Conservation (phyloP, 2,329 filamentous ascomycete species). For the Chaetomium sp. region DNA sequence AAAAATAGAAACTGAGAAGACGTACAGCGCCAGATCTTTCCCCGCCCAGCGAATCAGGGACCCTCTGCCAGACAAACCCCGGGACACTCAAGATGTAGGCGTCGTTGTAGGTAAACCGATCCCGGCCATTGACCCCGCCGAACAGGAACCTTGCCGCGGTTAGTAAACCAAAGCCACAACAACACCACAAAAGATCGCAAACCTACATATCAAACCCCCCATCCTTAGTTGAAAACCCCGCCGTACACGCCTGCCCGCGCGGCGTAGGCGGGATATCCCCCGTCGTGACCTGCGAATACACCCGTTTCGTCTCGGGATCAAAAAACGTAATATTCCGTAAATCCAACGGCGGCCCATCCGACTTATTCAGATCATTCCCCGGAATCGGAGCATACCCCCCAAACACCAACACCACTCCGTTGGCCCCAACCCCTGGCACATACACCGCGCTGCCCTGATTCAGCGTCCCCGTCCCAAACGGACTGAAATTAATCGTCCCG, state of each 20-base stretch:
- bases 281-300: constrained; percentile 10
- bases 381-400: constrained; percentile 6
- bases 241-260: constrained; percentile 9
- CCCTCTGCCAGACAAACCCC: constrained; percentile 19
- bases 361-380: not conserved
- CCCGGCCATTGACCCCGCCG: constrained; percentile 8
- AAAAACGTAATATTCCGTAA: constrained; percentile 17
- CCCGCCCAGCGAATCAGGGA: constrained; percentile 6
- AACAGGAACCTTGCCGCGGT: constrained; percentile 9
- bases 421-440: constrained; percentile 9
- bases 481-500: constrained; percentile 13
- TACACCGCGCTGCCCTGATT: constrained; percentile 4
- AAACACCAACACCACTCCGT: constrained; percentile 13
- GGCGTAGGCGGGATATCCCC: constrained; percentile 8
- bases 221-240: constrained; percentile 4
- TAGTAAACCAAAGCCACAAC: not conserved
- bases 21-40: not conserved
- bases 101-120: constrained; percentile 9
- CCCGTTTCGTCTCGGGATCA: constrained; percentile 13
- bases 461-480: constrained; percentile 1
- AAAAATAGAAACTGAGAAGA: not conserved
- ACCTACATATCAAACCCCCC: constrained; percentile 19
- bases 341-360: not conserved
- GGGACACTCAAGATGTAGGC: constrained; percentile 19
- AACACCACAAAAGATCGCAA: not conserved